These are phyloP conservation scores for Venturia aucupariae DNA, from an alignment of 2,329 filamentous ascomycete genomes.

Conservation along the genomic window DNA sequence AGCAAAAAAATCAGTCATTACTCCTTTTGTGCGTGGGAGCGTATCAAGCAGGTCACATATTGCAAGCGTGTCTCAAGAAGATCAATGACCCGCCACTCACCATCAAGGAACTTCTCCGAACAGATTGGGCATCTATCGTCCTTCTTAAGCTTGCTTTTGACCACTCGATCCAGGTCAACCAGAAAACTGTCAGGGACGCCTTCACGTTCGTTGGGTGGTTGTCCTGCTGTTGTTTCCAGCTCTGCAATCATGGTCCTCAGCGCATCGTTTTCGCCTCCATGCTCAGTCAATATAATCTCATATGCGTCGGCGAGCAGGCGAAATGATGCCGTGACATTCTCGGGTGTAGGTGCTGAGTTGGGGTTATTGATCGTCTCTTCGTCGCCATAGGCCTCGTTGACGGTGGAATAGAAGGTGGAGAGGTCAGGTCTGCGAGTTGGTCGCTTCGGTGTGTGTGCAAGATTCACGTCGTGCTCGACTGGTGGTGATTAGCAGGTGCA, in stretches of 20 bases:
- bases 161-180: slow-evolving; percentile 50
- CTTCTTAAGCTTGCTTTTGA: slow-evolving; percentile 44
- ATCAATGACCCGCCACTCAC: slow-evolving; percentile 23
- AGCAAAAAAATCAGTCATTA: slow-evolving; percentile 4
- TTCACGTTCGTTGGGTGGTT: slow-evolving; percentile 50
- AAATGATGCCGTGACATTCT: slow-evolving; percentile 51
- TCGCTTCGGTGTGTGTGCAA: slow-evolving; percentile 25
- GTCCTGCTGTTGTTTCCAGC: slow-evolving; percentile 46
- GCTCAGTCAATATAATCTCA: slow-evolving; percentile 43
- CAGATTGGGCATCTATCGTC: slow-evolving; percentile 52
- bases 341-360: slow-evolving; percentile 51
- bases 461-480: slow-evolving; percentile 41
- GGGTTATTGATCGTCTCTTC: slow-evolving; percentile 37
- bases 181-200: slow-evolving; percentile 54
- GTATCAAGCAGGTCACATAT: not conserved
- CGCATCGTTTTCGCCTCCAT: slow-evolving; percentile 30
- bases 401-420: slow-evolving; percentile 54
- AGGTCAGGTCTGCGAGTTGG: slow-evolving; percentile 43
- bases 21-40: not conserved
- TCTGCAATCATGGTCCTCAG: slow-evolving; percentile 47
- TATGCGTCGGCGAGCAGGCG: slow-evolving; percentile 53
- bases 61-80: not conserved
- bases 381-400: slow-evolving; percentile 47
- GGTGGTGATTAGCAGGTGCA: slow-evolving; percentile 16
- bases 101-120: slow-evolving; percentile 51